Base-by-base conservation (phyloP, 805 yeast species). In the Wickerhamiella alocasiicola region DNA sequence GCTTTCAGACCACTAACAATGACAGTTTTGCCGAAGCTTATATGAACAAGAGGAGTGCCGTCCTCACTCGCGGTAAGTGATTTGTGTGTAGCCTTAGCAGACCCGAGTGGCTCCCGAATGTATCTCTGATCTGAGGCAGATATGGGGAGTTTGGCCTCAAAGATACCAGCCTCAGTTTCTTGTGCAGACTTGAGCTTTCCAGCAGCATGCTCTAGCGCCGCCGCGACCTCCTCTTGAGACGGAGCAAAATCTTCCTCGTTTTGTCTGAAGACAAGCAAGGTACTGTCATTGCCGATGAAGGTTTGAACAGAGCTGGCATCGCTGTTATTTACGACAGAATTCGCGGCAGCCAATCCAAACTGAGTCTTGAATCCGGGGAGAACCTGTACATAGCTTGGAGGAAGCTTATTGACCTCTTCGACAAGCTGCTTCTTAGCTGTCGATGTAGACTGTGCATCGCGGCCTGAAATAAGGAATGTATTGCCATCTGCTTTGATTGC, bases 361-460 rank as follows among this genome's bases (percentile, higher is more conserved):
- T 25, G n/a, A 9, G 74, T 61, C 49, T 80, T 83, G 48, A 88
- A 70, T 51, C 81, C 94, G 6, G 64, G 55, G 32, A 83, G 62
- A 9, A 64, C 62, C 45, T 63, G 61, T 25, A 83, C 70, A 44
- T 73, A 72, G 31, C 70, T 65, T 26, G 96, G 95, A 6, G 83
- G 65, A 42, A 78, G 68, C 39, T 67, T 64, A 60, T 83, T 85
- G 42, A 91, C 95, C 16, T 68, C 61, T 26, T 73, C 67, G 44
- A 91, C 83, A 44, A 91, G 66, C 15, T 73, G 73, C 74, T 74
- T 76, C 60, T 87, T 81, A 27, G 84, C 81, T 11, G 57, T 52
- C 55, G 78, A 76, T 47, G 73, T 68, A 3, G 72, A 61, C 18
- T 62, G 71, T 32, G 63, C 64, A 30, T 65, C 60, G 33, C 62